Base-by-base conservation (phyloP, 225 moss, liverwort and hornwort genomes). In the Pleurozium schreberi region DNA sequence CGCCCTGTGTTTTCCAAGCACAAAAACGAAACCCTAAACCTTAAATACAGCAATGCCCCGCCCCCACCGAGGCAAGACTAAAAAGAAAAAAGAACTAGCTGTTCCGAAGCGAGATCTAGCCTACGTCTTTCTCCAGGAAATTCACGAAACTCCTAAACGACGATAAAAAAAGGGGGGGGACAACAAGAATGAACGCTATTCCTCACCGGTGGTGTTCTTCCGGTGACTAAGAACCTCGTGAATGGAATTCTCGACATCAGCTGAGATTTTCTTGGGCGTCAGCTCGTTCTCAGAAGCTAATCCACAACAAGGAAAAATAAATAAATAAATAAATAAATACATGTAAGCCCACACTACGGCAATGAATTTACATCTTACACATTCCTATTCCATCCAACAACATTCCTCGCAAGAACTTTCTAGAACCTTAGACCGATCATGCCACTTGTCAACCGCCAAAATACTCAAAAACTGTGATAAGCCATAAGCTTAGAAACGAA, bases 221-320 rank as follows among this genome's bases (percentile, higher is more conserved):
- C 87, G 84, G 83, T 90, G 90, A 65, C 70, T 86, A 15, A 88
- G 90, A 83, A 90, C 94, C 84, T 94, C 93, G 74, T 89, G 88
- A 87, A 87, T 90, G 34, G 88, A 90, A 11, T 78, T 90, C 83
- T 92, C 92, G 67, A 90, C 77, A 60, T 90, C 87, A 53, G 27
- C 67, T 74, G 83, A 69, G 43, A 60, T 20, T 82, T 89, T 91
- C 91, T 90, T 94, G 8, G 90, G 87, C 34, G 90, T 89, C 68
- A 85, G 30, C 80, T 86, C 91, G 64, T 91, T 94, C 92, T 88
- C 93, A 43, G 78, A 63, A 60, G 53, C 90, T 70, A 90, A 88
- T 88, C 84, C 83, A 68, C 49, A 9, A 50, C 34, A 70, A 74
- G 33, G 66, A 59, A 42, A 27, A 12, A 55, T 40, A 68, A 3